These are phyloP conservation scores for Penicillium sp. DNA, from an alignment of 2,329 filamentous ascomycete species.

Conservation along the genomic window DNA sequence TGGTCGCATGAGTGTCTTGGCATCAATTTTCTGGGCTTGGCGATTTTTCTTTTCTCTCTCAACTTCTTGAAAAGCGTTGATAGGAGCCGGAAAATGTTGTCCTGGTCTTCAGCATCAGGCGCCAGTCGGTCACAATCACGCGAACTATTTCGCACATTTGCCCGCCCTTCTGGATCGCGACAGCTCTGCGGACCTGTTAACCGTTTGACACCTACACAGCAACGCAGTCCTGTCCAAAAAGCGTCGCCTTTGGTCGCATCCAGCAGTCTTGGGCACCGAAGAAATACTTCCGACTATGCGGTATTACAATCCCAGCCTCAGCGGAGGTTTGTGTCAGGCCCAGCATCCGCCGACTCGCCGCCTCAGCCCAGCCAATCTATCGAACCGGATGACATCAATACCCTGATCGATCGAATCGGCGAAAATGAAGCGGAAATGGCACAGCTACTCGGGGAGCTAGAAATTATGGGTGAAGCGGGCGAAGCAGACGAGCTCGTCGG, in stretches of 20 bases:
- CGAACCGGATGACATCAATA: slow-evolving; percentile 33
- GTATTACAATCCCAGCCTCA: slow-evolving; percentile 11
- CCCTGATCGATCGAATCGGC: slow-evolving; percentile 39
- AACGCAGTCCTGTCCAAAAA: slow-evolving; percentile 13
- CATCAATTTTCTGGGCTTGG: slow-evolving; percentile 28
- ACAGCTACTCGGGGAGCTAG: slow-evolving; percentile 35
- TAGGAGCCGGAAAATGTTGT: slow-evolving; percentile 34
- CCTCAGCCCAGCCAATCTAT: slow-evolving; percentile 15
- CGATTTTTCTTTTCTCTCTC: slow-evolving; percentile 18
- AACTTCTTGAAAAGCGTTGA: not conserved
- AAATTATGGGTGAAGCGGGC: slow-evolving; percentile 31
- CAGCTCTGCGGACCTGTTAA: slow-evolving; percentile 27
- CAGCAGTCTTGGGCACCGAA: not conserved
- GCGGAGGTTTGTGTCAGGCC: slow-evolving; percentile 26
- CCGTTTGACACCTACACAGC: slow-evolving; percentile 18
- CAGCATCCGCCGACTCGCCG: slow-evolving; percentile 14
- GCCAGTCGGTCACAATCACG: slow-evolving; percentile 29
- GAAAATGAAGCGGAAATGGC: slow-evolving; percentile 36
- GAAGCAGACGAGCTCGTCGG: slow-evolving; percentile 28
- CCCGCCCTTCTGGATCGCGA: slow-evolving; percentile 22
- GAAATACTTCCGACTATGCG: not conserved
- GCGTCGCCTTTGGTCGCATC: not conserved
- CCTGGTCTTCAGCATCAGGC: slow-evolving; percentile 31
- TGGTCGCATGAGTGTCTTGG: slow-evolving; percentile 23
- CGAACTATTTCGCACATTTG: slow-evolving; percentile 25